These are phyloP conservation scores for Aspergillus transmontanensis DNA, from an alignment of 2,329 filamentous ascomycete species.

Conservation along the genomic window DNA sequence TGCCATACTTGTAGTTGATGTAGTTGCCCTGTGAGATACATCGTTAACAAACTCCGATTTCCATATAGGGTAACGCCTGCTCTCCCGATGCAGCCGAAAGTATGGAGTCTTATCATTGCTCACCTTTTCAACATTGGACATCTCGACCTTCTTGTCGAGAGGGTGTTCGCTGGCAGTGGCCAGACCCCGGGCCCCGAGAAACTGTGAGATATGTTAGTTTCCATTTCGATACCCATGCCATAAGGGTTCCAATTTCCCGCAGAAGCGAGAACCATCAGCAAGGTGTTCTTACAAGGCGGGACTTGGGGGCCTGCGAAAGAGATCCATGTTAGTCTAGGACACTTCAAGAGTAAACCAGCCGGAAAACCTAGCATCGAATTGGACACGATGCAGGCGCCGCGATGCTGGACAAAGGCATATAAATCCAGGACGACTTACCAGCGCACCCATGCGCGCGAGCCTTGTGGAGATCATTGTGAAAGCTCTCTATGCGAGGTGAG, in stretches of 20 bases:
- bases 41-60: conserved; percentile 28
- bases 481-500: conserved; percentile 42
- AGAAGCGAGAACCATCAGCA: neutral
- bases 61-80: conserved; percentile 10
- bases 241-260: neutral
- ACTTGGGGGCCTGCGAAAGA: conserved; percentile 44
- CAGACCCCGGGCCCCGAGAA: conserved; percentile 68
- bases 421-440: conserved; percentile 41
- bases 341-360: neutral
- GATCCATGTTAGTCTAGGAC: conserved; percentile 23
- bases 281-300: conserved; percentile 46
- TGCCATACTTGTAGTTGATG: conserved; percentile 81
- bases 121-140: conserved; percentile 91
- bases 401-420: conserved; percentile 13
- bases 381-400: conserved; percentile 6
- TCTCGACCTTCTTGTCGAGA: conserved; percentile 93
- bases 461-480: conserved; percentile 51
- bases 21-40: conserved; percentile 67
- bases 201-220: conserved; percentile 49
- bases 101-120: conserved; percentile 26
- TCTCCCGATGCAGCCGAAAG: conserved; percentile 27
- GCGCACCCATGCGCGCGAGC: conserved; percentile 50
- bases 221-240: neutral
- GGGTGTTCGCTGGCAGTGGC: conserved; percentile 84
- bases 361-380: conserved; percentile 11